A percentile compares a stretch with the other conserved stretches of the same genome.
phyloP scores from a whole-genome alignment of 129 eudicot species.

The Pulicaria dysenterica region DNA sequence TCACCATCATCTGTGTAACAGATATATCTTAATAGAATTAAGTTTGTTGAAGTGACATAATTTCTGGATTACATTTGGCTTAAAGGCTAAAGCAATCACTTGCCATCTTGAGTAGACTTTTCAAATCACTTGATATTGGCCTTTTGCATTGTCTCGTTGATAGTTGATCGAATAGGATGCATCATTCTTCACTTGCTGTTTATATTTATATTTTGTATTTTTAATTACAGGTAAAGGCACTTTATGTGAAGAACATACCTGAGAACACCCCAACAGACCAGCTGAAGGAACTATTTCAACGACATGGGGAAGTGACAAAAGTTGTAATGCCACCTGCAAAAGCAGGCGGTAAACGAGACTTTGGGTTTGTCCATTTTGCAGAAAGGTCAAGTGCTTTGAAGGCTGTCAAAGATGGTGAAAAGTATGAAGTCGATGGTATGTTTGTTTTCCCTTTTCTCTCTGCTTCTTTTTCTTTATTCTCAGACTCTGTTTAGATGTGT shows the following conservation, averaged over 20 bases:
- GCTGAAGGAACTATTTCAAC: slow-evolving; percentile 81
- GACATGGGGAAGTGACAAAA: slow-evolving; percentile 93
- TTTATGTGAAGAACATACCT: slow-evolving; percentile 96
- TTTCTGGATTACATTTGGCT: too few relatives aligned
- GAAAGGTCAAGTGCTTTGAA: slow-evolving; percentile 93
- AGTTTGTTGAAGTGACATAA: too few relatives aligned
- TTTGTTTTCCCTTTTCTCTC: neutral
- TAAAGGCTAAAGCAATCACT: too few relatives aligned
- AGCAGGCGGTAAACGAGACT: slow-evolving; percentile 91
- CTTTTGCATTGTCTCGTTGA: too few relatives aligned
- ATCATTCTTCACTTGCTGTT: neutral
- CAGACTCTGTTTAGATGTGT: neutral
- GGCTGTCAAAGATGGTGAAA: slow-evolving; percentile 85
- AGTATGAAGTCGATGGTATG: slow-evolving; percentile 83
- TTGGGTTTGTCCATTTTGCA: slow-evolving; percentile 94
- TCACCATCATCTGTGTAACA: too few relatives aligned
- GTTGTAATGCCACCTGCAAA: slow-evolving; percentile 96
- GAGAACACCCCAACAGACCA: slow-evolving; percentile 80
- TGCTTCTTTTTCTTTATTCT: neutral
- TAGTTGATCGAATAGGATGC: neutral
- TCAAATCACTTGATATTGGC: too few relatives aligned
- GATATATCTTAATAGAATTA: too few relatives aligned
- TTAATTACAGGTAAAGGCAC: slow-evolving; percentile 76
- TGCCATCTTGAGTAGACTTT: too few relatives aligned
- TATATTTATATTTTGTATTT: neutral